Percentiles rank a stretch among this genome's conserved stretches.
phyloP scores from a whole-genome alignment of 768 basidiomycete genomes.

The Crepidotus variabilis region DNA sequence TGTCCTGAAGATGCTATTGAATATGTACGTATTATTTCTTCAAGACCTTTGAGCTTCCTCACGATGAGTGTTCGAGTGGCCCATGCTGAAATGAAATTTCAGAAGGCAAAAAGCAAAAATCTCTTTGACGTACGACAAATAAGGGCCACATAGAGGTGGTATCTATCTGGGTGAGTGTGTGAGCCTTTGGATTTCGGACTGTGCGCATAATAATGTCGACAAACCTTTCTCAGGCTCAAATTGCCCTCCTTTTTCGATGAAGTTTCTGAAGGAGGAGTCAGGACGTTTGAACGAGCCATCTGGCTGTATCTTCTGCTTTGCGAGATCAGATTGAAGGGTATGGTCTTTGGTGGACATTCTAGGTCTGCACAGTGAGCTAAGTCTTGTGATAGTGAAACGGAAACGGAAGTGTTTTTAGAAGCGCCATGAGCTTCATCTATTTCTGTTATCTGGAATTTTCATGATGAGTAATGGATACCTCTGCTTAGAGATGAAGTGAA shows the following conservation, averaged over 20 bases:
- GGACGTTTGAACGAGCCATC: constrained; percentile 68
- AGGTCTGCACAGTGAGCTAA: too few relatives aligned
- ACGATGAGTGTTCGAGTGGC: constrained; percentile 88
- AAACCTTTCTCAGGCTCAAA: constrained; percentile 71
- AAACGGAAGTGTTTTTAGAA: too few relatives aligned
- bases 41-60: constrained; percentile 88
- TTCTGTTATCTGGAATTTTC: too few relatives aligned
- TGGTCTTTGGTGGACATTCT: constrained; percentile 32
- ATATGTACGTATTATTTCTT: constrained; percentile 68
- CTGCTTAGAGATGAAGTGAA: too few relatives aligned
- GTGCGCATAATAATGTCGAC: too few relatives aligned
- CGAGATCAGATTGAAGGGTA: constrained; percentile 46
- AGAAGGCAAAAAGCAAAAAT: background rate
- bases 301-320: constrained; percentile 44
- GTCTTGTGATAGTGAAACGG: too few relatives aligned
- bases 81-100: constrained; percentile 65
- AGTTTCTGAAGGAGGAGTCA: constrained; percentile 47
- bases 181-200: too few relatives aligned
- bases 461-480: too few relatives aligned
- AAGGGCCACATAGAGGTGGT: constrained; percentile 89
- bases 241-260: constrained; percentile 38
- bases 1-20: background rate
- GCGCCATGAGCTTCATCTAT: too few relatives aligned
- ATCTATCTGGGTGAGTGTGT: constrained; percentile 68
- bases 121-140: constrained; percentile 55